Percentiles rank a stretch among this genome's conserved stretches.
These are phyloP conservation scores for Phytophthora pseudosyringae DNA, from an alignment of 352 stramenopile species.

Conservation along the genomic window DNA sequence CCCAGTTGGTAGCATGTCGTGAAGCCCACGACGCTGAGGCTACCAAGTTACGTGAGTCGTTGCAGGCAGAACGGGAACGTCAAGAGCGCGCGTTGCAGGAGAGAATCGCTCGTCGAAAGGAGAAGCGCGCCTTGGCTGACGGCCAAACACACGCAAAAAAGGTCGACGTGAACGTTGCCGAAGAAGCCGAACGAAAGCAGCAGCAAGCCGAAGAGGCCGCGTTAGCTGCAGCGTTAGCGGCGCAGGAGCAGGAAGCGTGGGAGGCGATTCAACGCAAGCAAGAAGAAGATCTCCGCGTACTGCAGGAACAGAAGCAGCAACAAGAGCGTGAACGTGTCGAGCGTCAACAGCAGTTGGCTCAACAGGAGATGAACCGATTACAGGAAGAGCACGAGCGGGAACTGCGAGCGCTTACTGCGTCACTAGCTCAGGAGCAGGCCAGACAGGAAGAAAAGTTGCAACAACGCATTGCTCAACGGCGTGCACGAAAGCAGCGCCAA, in stretches of 20 bases:
- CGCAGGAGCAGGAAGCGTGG: slow-evolving; percentile 42
- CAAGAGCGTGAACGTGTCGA: slow-evolving; percentile 35
- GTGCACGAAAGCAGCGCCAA: slow-evolving; percentile 52
- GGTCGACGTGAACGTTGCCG: slow-evolving; percentile 21
- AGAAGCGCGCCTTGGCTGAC: slow-evolving; percentile 32
- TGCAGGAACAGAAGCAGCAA: slow-evolving; percentile 47
- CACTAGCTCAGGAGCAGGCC: slow-evolving; percentile 60
- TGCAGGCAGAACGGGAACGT: slow-evolving; percentile 47
- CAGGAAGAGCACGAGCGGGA: slow-evolving; percentile 70
- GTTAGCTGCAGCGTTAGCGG: slow-evolving; percentile 33
- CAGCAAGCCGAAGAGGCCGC: slow-evolving; percentile 39
- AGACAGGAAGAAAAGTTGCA: slow-evolving; percentile 74
- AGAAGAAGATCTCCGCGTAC: slow-evolving; percentile 42
- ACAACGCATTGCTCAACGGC: slow-evolving; percentile 60
- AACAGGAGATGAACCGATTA: slow-evolving; percentile 62
- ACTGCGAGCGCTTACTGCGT: slow-evolving; percentile 44
- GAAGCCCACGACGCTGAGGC: slow-evolving; percentile 35
- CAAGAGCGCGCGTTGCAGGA: slow-evolving; percentile 65
- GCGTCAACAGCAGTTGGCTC: slow-evolving; percentile 47
- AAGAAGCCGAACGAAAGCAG: slow-evolving; percentile 41
- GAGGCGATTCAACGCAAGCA: slow-evolving; percentile 47
- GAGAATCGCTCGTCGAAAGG: slow-evolving; percentile 58
- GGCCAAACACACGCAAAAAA: slow-evolving; percentile 18
- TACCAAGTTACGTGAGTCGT: slow-evolving; percentile 34
- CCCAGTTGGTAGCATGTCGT: slow-evolving; percentile 36